Evolutionary conservation across 306 rosid species (phyloP), one percentile per base, ranked within the genome.

Genomic region (Pachyrhizus erosus): DNA sequence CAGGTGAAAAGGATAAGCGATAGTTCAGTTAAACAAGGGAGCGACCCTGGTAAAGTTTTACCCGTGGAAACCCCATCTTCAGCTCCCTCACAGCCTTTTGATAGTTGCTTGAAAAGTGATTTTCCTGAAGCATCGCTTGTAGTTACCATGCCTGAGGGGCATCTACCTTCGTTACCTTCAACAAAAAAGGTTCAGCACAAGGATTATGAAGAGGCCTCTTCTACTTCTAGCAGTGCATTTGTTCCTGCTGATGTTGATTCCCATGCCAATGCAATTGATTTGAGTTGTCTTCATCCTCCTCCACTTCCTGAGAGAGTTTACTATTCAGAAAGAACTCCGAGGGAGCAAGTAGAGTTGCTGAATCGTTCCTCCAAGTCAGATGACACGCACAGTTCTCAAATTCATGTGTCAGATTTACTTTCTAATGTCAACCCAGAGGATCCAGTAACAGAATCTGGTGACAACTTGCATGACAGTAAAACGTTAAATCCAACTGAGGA

Each of bases 351-450:
- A 49, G 96, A 92, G 83, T 86, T 87, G 76, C 87, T 86, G 88
- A 94, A 89, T 73, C 87, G 93, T 66, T 90, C 87, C 34, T 84
- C 94, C 73, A 94, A 94, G 81, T 94, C 98, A 39, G 98, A 94
- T 72, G 97, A 90, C 70, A 58, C 88, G 0, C 90, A 82, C 85
- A 87, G 83, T 74, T 77, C 89, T 34, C 89, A 84, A 48, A 85
- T 86, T 84, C 86, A 85, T 5, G 78, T 62, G 43, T 75, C 96
- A 72, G 92, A 87, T 70, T 86, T 90, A 69, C 88, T 65, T 55
- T 85, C 94, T 75, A 89, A 88, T 62, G 78, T 66, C 61, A 27
- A 73, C 64, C 87, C 26, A 49, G 80, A 86, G 80, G 82, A 78
- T 82, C 80, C 87, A 76, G 61, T 85, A 29, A 46, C 79, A 54